Percentiles rank a stretch among this genome's conserved stretches.
phyloP scores from a whole-genome alignment of 441 rosid species.

The Pelargonium cotyledonis region DNA sequence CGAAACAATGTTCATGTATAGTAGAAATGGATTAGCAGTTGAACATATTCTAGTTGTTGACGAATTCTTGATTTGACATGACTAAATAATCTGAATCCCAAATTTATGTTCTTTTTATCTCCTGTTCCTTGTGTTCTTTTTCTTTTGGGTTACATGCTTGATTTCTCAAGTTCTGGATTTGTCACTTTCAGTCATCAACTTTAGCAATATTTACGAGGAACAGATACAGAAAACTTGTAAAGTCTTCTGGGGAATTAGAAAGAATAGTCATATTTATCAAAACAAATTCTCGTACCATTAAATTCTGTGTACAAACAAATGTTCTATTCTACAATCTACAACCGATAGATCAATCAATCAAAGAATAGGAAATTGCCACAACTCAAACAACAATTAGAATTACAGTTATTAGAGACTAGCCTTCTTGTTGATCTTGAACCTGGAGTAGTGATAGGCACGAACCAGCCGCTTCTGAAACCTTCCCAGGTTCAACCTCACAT shows the following conservation, averaged over 20 bases:
- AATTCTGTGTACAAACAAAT: background rate
- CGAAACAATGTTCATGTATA: background rate
- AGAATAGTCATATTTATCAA: background rate
- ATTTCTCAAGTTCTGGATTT: no score
- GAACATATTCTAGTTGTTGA: background rate
- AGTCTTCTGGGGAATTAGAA: no score
- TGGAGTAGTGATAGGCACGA: slow-evolving; percentile 30
- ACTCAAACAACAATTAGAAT: background rate
- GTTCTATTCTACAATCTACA: slow-evolving; percentile 8
- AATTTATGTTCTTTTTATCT: no score
- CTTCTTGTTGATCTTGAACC: slow-evolving; percentile 19
- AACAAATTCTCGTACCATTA: background rate
- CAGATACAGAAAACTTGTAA: no score
- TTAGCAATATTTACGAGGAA: no score
- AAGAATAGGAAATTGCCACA: slow-evolving; percentile 7
- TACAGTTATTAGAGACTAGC: slow-evolving; percentile 10
- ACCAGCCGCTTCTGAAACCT: slow-evolving; percentile 51
- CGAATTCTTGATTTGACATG: background rate
- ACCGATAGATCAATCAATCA: slow-evolving; percentile 9
- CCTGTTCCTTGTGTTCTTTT: background rate
- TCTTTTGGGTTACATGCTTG: background rate
- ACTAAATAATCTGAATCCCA: background rate
- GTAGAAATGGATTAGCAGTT: background rate
- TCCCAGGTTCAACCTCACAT: slow-evolving; percentile 47
- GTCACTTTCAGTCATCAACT: no score